Evolutionary conservation across 352 stramenopile genomes (phyloP).

Genomic region (Globisporangium parvum): DNA sequence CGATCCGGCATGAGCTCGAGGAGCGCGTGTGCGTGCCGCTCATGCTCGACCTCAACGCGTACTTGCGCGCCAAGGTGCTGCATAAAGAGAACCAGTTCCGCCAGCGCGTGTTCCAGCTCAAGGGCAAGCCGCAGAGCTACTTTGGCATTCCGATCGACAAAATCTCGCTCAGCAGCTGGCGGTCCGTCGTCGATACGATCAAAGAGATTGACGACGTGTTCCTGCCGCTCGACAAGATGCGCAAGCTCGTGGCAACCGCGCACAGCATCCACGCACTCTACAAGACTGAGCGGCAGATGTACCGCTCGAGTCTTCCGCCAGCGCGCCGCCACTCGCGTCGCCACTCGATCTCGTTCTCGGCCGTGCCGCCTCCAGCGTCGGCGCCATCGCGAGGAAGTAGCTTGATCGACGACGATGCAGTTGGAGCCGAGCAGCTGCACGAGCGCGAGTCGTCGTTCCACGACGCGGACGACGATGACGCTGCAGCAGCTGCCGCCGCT

Average conservation of each 20-base stretch:
- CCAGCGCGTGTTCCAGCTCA: conserved; percentile 53
- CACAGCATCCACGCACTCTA: conserved; percentile 73
- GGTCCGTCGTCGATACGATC: conserved; percentile 58
- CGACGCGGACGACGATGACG: conserved; percentile 9
- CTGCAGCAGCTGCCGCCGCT: conserved; percentile 1
- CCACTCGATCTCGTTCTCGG: conserved; percentile 29
- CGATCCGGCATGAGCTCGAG: conserved; percentile 79
- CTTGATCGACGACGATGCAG: not conserved
- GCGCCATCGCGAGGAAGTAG: conserved; percentile 1
- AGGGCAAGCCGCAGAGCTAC: conserved; percentile 71
- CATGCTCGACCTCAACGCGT: conserved; percentile 47
- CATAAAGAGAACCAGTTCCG: conserved; percentile 75
- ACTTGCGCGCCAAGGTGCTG: conserved; percentile 39
- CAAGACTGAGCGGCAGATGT: conserved; percentile 52
- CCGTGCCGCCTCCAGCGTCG: conserved; percentile 7
- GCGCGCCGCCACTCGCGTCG: conserved; percentile 22
- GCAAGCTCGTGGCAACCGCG: conserved; percentile 63
- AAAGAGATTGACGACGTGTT: conserved; percentile 83
- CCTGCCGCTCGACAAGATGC: conserved; percentile 79
- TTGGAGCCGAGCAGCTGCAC: not conserved
- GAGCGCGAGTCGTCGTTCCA: conserved; percentile 6
- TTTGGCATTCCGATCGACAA: conserved; percentile 78
- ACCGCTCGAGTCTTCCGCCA: conserved; percentile 19
- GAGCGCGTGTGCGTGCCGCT: conserved; percentile 76
- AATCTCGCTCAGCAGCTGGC: conserved; percentile 76